A percentile compares a stretch with the other conserved stretches of the same genome.
phyloP scores from a whole-genome alignment of 2,329 filamentous ascomycete species.

The Pestalotiopsis sp. region DNA sequence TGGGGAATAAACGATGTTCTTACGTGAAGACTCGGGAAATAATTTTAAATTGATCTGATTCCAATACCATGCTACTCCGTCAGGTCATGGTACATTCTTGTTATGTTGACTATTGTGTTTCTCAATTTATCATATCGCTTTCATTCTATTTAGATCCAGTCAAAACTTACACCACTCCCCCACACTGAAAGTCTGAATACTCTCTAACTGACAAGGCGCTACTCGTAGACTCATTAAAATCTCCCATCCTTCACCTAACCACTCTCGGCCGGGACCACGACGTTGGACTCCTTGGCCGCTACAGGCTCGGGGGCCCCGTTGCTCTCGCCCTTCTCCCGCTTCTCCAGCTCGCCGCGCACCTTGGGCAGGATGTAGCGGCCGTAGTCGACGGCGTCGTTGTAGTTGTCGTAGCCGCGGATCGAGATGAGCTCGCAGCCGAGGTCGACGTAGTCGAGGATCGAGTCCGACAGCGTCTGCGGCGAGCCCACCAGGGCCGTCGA shows the following conservation, averaged over 20 bases:
- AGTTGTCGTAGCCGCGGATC: conserved; percentile 63
- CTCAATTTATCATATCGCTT: background rate
- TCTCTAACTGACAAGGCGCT: background rate
- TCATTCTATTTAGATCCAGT: background rate
- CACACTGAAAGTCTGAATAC: background rate
- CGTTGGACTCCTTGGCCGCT: background rate
- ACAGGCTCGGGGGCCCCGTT: background rate
- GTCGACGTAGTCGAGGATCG: conserved; percentile 59
- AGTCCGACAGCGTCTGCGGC: conserved; percentile 53
- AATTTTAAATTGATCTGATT: too few species aligned
- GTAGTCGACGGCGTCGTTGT: conserved; percentile 63
- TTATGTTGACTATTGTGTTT: too few species aligned
- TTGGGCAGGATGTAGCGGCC: conserved; percentile 56
- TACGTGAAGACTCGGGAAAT: too few species aligned
- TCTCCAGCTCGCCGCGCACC: conserved; percentile 62
- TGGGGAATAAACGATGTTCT: too few species aligned
- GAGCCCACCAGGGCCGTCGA: conserved; percentile 62
- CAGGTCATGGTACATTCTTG: too few species aligned
- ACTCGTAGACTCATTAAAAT: background rate
- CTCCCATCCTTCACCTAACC: background rate
- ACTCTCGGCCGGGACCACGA: background rate
- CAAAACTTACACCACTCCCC: background rate
- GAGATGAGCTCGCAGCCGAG: conserved; percentile 60
- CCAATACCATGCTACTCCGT: too few species aligned
- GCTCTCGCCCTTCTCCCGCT: conserved; percentile 61